phyloP scores from a whole-genome alignment of 2,329 filamentous ascomycete species.

The Aspergillus eucalypticola region DNA sequence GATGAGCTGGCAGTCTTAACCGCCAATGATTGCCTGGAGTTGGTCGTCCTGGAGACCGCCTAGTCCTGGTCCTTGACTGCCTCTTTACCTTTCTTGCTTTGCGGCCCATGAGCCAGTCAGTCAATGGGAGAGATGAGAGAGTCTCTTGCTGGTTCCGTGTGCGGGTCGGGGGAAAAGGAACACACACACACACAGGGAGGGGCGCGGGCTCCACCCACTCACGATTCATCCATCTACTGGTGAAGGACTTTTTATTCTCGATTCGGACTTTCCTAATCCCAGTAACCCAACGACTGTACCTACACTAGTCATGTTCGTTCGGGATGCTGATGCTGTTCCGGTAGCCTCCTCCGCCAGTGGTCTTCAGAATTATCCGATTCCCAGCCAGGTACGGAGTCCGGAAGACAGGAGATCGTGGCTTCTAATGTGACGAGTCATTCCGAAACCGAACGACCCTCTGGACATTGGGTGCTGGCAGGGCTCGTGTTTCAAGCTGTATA shows the following conservation, averaged over 20 bases:
- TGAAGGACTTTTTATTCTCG: neutral
- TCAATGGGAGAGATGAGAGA: too few species aligned
- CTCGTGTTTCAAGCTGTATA: conserved; percentile 9
- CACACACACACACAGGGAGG: neutral
- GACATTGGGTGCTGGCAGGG: neutral
- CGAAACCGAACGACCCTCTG: neutral
- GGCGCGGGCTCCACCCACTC: neutral
- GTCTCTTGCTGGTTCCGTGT: too few species aligned
- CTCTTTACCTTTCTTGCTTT: neutral
- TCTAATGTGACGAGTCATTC: neutral
- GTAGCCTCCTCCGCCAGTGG: neutral
- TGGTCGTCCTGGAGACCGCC: conserved; percentile 16
- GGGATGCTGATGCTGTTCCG: conserved; percentile 5
- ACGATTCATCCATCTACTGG: neutral
- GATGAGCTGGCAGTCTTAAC: conserved; percentile 17
- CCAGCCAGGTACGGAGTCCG: neutral
- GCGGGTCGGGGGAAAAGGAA: neutral
- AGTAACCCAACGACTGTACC: neutral
- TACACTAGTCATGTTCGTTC: conserved; percentile 5
- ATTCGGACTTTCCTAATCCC: neutral
- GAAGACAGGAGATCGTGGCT: conserved; percentile 3
- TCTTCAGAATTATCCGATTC: neutral
- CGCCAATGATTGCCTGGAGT: conserved; percentile 8
- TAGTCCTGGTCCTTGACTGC: neutral
- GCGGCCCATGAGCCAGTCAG: neutral